Conservation (phyloP, 805 yeast species). For the Kuraishia floccosa region DNA sequence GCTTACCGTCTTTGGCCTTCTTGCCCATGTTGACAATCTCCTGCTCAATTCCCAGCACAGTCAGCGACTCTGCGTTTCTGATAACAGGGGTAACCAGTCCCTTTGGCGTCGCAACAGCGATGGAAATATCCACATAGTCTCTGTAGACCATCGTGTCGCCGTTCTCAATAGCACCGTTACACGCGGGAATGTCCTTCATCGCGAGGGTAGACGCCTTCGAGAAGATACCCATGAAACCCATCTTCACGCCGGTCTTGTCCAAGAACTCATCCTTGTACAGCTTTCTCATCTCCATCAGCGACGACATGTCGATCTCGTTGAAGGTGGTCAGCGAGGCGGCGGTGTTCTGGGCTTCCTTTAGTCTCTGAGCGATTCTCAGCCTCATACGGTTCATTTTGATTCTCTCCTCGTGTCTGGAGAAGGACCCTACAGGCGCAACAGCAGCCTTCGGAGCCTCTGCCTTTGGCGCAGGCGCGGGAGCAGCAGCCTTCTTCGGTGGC, state of each 20-base stretch:
- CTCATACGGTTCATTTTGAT: constrained; percentile 99
- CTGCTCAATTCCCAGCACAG: constrained; percentile 80
- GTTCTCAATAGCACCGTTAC: constrained; percentile 87
- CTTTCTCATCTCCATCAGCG: constrained; percentile 87
- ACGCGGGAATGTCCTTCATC: constrained; percentile 89
- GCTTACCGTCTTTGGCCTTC: constrained; percentile 95
- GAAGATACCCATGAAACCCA: constrained; percentile 99
- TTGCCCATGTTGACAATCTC: constrained; percentile 74
- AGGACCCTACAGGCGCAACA: constrained; percentile 25
- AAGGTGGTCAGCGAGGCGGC: constrained; percentile 97
- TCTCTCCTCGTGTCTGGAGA: constrained; percentile 79
- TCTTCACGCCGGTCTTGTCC: constrained; percentile 86
- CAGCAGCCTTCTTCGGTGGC: constrained; percentile 14
- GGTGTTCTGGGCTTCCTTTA: constrained; percentile 98
- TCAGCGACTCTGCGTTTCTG: constrained; percentile 88
- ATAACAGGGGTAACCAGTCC: constrained; percentile 97
- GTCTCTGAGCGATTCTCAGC: constrained; percentile 95
- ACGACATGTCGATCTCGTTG: constrained; percentile 96
- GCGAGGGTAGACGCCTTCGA: constrained; percentile 90
- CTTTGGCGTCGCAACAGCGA: constrained; percentile 98
- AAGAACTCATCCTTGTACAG: constrained; percentile 93
- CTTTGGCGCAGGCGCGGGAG: constrained; percentile 16
- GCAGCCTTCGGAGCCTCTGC: constrained; percentile 12
- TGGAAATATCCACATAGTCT: constrained; percentile 90
- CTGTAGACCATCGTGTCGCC: constrained; percentile 90